Conservation (phyloP, 371 early-diverging fungal species). For the Thermomucor indicae-seudaticae region DNA sequence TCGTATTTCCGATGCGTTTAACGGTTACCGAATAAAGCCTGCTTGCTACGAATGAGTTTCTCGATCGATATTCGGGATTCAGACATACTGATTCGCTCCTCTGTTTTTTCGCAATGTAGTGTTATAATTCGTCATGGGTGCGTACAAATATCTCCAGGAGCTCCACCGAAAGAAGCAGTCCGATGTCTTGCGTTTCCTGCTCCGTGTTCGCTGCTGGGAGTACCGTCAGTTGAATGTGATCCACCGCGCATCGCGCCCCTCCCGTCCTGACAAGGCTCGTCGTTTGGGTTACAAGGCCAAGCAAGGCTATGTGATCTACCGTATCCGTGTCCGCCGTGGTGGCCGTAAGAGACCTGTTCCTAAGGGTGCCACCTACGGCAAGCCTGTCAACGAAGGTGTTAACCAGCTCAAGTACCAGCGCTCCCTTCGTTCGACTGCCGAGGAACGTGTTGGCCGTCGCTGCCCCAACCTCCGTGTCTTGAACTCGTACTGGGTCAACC, state of each 20-base stretch:
- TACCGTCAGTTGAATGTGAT: slow-evolving; percentile 96
- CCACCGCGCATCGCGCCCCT: slow-evolving; percentile 97
- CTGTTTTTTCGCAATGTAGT: too few species aligned
- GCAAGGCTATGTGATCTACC: slow-evolving; percentile 98
- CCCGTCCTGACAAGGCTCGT: slow-evolving; percentile 99
- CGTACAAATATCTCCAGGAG: slow-evolving; percentile 97
- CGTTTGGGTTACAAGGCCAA: slow-evolving; percentile 99
- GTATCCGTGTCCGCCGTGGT: slow-evolving; percentile 98
- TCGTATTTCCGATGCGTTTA: too few species aligned
- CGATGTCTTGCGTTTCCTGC: slow-evolving; percentile 98
- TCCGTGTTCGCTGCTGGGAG: slow-evolving; percentile 98
- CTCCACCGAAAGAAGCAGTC: slow-evolving; percentile 98
- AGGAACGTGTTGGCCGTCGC: slow-evolving; percentile 95
- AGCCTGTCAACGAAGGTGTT: slow-evolving; percentile 97
- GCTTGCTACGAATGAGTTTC: too few species aligned
- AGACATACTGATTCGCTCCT: too few species aligned
- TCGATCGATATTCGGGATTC: too few species aligned
- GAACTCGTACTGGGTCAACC: slow-evolving; percentile 99
- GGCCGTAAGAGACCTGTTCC: slow-evolving; percentile 93
- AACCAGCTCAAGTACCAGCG: slow-evolving; percentile 97
- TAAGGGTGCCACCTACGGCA: slow-evolving; percentile 98
- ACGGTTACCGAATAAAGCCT: too few species aligned
- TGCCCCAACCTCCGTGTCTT: slow-evolving; percentile 95
- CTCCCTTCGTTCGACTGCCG: slow-evolving; percentile 90
- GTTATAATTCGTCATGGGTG: slow-evolving; percentile 14